Conservation (phyloP, 2,329 filamentous ascomycete species). For the Clarireedia sp. region DNA sequence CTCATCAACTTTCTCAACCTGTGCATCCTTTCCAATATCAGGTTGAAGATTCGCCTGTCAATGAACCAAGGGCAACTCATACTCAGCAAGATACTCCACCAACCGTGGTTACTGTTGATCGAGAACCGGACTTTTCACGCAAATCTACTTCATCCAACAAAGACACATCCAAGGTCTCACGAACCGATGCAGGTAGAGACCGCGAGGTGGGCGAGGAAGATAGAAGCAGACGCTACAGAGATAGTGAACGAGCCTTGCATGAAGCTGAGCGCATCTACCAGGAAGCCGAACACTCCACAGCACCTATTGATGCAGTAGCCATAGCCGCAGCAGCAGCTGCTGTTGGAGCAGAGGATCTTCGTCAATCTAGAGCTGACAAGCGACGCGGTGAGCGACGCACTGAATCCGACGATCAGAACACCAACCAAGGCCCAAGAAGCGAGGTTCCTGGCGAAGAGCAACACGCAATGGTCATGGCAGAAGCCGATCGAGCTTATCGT, state of each 20-base stretch:
- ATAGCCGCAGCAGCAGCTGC: constrained; percentile 40
- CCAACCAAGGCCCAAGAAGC: constrained; percentile 10
- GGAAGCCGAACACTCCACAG: constrained; percentile 40
- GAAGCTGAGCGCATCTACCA: constrained; percentile 39
- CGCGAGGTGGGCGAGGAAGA: constrained; percentile 12
- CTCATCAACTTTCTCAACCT: constrained; percentile 11
- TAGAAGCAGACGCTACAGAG: constrained; percentile 9
- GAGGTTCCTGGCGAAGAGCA: constrained; percentile 13
- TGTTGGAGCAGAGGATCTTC: constrained; percentile 31
- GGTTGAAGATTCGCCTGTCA: constrained; percentile 43
- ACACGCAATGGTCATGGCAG: constrained; percentile 44
- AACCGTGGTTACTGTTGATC: constrained; percentile 44
- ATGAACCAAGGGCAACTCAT: constrained; percentile 15
- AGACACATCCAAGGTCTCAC: constrained; percentile 16
- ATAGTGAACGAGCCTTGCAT: constrained; percentile 26
- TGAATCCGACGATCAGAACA: constrained; percentile 19
- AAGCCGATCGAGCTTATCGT: constrained; percentile 51
- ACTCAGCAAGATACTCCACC: constrained; percentile 28
- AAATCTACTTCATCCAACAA: constrained; percentile 31
- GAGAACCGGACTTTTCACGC: constrained; percentile 38
- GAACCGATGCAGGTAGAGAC: neutral
- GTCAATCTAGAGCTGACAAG: constrained; percentile 25
- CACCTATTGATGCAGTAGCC: constrained; percentile 39
- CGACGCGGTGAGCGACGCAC: constrained; percentile 29
- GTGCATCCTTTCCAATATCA: constrained; percentile 54